Conservation (phyloP, 2,329 filamentous ascomycete genomes). For the Lasiodiplodia sp. region DNA sequence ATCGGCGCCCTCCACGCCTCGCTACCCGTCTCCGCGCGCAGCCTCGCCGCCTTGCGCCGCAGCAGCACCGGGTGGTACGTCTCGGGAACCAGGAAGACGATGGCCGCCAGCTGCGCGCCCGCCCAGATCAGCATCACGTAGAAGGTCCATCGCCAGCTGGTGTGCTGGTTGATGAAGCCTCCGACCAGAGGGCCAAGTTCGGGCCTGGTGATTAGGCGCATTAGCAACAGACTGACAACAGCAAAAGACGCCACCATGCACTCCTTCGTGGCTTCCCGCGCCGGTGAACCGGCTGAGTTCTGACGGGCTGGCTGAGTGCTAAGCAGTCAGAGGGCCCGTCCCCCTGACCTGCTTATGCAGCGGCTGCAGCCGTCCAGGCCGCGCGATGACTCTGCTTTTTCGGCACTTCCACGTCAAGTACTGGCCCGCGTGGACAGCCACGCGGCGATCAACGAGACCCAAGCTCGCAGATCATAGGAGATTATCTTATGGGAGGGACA, state of each 20-base stretch:
- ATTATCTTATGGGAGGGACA: not conserved
- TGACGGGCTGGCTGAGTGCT: constrained; percentile 24
- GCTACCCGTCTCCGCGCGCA: constrained; percentile 80
- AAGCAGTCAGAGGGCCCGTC: not conserved
- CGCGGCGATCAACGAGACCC: constrained; percentile 17
- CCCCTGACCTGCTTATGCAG: constrained; percentile 22
- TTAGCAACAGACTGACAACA: constrained; percentile 28
- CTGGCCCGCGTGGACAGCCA: constrained; percentile 10
- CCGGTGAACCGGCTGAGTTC: constrained; percentile 25
- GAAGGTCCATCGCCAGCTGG: constrained; percentile 67
- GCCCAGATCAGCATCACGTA: constrained; percentile 87
- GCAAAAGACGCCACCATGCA: constrained; percentile 12
- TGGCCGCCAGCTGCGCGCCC: constrained; percentile 65
- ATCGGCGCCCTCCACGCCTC: constrained; percentile 77
- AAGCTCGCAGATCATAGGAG: constrained; percentile 26
- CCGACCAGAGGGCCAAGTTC: constrained; percentile 68
- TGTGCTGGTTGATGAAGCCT: constrained; percentile 82
- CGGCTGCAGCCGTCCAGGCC: constrained; percentile 4
- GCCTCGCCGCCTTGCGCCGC: constrained; percentile 71
- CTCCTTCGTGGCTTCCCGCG: constrained; percentile 21
- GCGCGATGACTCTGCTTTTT: constrained; percentile 13
- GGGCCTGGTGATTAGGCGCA: constrained; percentile 51
- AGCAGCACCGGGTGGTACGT: constrained; percentile 81
- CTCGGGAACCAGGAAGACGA: constrained; percentile 80
- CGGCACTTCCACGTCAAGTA: constrained; percentile 12